Conservation (phyloP, 2,329 filamentous ascomycete species). For the Xylogone sp. region DNA sequence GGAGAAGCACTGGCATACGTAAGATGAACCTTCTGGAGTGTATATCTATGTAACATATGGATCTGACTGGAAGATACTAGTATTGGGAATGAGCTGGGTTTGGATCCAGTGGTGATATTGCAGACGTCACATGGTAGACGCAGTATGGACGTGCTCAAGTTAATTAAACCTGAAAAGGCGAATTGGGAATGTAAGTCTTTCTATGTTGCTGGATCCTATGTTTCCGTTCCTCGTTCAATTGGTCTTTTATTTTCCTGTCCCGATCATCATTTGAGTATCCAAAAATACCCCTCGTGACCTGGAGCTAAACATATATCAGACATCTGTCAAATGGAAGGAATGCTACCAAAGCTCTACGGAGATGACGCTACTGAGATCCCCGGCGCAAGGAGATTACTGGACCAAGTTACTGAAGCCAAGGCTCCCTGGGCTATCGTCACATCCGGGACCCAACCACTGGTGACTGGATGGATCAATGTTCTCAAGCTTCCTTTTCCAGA, state of each 20-base stretch:
- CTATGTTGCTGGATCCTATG: no score
- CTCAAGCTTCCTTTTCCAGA: conserved; percentile 62
- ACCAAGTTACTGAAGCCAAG: conserved; percentile 60
- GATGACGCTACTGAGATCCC: conserved; percentile 80
- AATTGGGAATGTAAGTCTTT: conserved; percentile 81
- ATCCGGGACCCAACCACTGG: conserved; percentile 64
- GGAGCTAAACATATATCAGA: conserved; percentile 48
- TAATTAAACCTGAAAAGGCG: conserved; percentile 79
- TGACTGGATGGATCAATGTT: conserved; percentile 68
- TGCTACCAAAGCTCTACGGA: conserved; percentile 73
- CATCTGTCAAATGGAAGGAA: conserved; percentile 71
- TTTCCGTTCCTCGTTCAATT: no score
- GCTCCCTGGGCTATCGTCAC: conserved; percentile 78
- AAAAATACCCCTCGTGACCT: no score
- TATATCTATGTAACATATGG: not conserved
- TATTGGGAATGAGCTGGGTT: conserved; percentile 78
- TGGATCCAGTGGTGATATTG: conserved; percentile 80
- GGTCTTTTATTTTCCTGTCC: no score
- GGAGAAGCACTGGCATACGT: conserved; percentile 69
- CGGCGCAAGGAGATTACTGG: conserved; percentile 84
- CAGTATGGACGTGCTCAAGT: conserved; percentile 78
- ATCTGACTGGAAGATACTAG: conserved; percentile 34
- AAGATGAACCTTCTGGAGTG: not conserved
- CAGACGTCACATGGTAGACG: conserved; percentile 87
- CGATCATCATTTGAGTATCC: no score